A percentile compares a stretch with the other conserved stretches of the same genome.
Conservation (phyloP, 2,329 filamentous ascomycete genomes). For the Blastomyces parvus region DNA sequence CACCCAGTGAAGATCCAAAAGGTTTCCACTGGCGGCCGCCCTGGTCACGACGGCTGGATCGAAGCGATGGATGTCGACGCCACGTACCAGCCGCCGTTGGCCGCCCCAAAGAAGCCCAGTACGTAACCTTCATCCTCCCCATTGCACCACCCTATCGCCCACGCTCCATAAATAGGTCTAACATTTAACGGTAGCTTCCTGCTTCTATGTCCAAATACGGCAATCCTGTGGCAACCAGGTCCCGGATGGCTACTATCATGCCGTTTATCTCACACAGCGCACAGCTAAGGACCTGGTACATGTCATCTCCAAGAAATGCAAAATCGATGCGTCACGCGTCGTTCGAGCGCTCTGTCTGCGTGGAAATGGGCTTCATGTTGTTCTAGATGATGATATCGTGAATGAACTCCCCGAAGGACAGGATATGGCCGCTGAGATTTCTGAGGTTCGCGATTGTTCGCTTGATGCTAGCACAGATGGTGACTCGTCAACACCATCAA, state of each 20-base stretch:
- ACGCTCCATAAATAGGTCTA: conserved; percentile 1
- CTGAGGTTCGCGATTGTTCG: conserved; percentile 48
- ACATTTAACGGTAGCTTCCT: conserved; percentile 52
- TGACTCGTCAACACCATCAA: conserved; percentile 9
- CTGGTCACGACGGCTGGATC: conserved; percentile 65
- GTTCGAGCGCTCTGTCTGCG: conserved; percentile 63
- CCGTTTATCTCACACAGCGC: conserved; percentile 73
- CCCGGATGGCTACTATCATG: conserved; percentile 60
- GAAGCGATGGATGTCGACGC: conserved; percentile 86
- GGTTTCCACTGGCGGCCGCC: conserved; percentile 16
- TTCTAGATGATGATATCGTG: conserved; percentile 85
- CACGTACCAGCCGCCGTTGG: conserved; percentile 67
- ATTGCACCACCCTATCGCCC: conserved; percentile 4
- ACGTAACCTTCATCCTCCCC: conserved; percentile 23
- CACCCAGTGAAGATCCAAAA: conserved; percentile 27
- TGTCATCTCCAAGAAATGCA: conserved; percentile 68
- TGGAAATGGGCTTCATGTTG: conserved; percentile 65
- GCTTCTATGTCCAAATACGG: conserved; percentile 67
- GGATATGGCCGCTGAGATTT: conserved; percentile 67
- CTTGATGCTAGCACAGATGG: conserved; percentile 13
- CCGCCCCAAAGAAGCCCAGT: conserved; percentile 59
- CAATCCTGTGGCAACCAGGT: conserved; percentile 40
- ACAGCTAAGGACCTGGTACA: conserved; percentile 64
- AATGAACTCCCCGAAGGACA: conserved; percentile 78
- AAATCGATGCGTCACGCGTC: conserved; percentile 63